A percentile compares a stretch with the other conserved stretches of the same genome.
These are phyloP conservation scores for Myriosclerotinia duriaeana DNA, from an alignment of 2,329 filamentous ascomycete species.

Conservation along the genomic window DNA sequence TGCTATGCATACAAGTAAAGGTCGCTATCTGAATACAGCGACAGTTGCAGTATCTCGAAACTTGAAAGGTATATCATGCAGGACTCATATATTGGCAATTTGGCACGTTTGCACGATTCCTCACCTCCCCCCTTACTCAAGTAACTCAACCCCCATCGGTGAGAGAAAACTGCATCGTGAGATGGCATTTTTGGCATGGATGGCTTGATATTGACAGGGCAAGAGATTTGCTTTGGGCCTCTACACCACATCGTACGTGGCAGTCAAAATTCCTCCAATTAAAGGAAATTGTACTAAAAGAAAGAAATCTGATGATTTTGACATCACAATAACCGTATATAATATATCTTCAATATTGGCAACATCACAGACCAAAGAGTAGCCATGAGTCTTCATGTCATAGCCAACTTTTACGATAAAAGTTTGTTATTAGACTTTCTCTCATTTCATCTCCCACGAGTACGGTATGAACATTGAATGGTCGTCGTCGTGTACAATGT, in stretches of 20 bases:
- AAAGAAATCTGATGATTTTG: background rate
- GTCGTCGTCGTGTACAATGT: background rate
- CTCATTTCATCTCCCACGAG: background rate
- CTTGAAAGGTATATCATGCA: background rate
- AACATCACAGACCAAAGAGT: slow-evolving; percentile 1
- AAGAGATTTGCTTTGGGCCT: background rate
- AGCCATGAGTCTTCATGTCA: background rate
- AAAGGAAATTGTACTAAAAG: background rate
- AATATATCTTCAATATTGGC: background rate
- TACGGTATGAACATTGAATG: background rate
- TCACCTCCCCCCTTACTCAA: background rate
- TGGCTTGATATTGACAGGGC: background rate
- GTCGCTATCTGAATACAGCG: background rate
- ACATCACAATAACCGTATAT: background rate
- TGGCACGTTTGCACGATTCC: too few species aligned
- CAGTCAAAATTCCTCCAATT: background rate
- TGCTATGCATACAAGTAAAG: slow-evolving; percentile 3
- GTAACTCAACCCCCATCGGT: background rate
- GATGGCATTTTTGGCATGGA: slow-evolving; percentile 13
- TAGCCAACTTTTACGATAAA: too few species aligned
- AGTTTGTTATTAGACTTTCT: background rate
- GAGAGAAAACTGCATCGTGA: slow-evolving; percentile 21
- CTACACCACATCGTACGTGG: slow-evolving; percentile 7
- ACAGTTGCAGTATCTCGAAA: background rate
- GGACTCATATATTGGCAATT: background rate